Evolutionary conservation across 1,284 basidiomycete genomes (phyloP), one percentile per base, ranked within the genome.

Genomic region (Leccinum solheimii): DNA sequence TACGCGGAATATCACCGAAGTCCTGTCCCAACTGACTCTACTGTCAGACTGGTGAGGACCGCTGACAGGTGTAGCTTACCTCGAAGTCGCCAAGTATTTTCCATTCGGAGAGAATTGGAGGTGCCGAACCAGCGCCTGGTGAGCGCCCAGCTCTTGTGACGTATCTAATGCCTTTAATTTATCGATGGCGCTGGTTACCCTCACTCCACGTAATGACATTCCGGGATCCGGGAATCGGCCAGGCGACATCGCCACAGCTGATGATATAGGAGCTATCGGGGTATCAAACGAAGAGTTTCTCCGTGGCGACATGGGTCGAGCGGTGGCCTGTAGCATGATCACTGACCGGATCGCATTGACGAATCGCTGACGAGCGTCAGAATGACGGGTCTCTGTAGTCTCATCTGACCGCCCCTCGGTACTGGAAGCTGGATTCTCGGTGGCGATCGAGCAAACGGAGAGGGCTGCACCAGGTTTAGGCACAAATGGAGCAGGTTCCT

Each of bases 1-100:
- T 23, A 91, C 86, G 62, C 81, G 83, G 76, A 90, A 91, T 54
- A 92, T 86, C 21, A 88, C 80, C 0, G 87, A 87, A 1, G 90
- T 91, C 62, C 86, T 78, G 70, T 92, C 91, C 90, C 90, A 92
- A 66, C 89, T 91, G 21, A 53, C 60, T 19, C 51, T 62, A 38
- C 30, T 55, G 58, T 67, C 34, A 72, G 64, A 50, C 21, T 26
- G 23, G 7, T 13, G 59, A 40, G 3, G n/a, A 32, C 21, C 32
- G 10, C 23, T 27, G 58, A 55, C 34, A n/a, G 26, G 26, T 27
- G 10, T 19, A 13, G 45, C 64, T 19, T 40, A 67, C 74, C 74
- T 77, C 10, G 75, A 78, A 13, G 78, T 78, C 8, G 77, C 77
- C 60, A 78, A 55, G 57, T 73, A 78, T 58, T 70, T 71, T 49